Evolutionary conservation across 345 rosid species (phyloP).

Genomic region (Conringia planisiliqua): DNA sequence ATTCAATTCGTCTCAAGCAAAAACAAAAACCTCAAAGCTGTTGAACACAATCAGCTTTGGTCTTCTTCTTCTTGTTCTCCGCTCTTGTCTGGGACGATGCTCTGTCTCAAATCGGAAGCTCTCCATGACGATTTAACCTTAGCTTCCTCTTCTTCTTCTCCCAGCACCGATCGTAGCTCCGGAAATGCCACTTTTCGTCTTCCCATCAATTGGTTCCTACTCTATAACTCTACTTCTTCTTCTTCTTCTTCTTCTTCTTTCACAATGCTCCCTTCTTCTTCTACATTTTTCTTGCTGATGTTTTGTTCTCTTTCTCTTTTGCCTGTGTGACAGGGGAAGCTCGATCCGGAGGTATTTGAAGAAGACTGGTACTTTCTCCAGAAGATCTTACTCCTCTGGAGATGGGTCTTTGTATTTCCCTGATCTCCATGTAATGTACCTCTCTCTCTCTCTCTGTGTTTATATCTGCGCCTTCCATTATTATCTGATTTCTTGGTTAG

Average conservation of each 20-base stretch:
- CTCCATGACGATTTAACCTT: conserved; percentile 42
- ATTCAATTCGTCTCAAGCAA: background rate
- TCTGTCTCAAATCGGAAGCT: conserved; percentile 56
- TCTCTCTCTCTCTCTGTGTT: background rate
- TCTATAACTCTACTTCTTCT: background rate
- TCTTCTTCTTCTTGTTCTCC: conserved; percentile 9
- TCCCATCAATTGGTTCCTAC: conserved; percentile 48
- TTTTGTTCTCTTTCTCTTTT: background rate
- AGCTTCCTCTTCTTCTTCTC: conserved; percentile 34
- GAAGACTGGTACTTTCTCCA: conserved; percentile 42
- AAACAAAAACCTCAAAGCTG: background rate
- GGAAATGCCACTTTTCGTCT: conserved; percentile 38
- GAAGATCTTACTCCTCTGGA: conserved; percentile 51
- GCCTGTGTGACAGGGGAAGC: conserved; percentile 44
- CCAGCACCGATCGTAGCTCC: conserved; percentile 24
- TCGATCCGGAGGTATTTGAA: conserved; percentile 53
- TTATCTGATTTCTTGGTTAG: background rate
- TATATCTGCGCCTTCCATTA: background rate
- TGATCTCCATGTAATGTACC: conserved; percentile 46
- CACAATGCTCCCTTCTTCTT: background rate
- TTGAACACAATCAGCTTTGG: background rate
- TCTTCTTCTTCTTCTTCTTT: background rate
- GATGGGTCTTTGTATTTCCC: conserved; percentile 48
- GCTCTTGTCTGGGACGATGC: too few species aligned
- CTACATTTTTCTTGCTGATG: background rate